A percentile compares a stretch with the other conserved stretches of the same genome.
phyloP scores from a whole-genome alignment of 768 basidiomycete genomes.

The Pulveroboletus sp. region DNA sequence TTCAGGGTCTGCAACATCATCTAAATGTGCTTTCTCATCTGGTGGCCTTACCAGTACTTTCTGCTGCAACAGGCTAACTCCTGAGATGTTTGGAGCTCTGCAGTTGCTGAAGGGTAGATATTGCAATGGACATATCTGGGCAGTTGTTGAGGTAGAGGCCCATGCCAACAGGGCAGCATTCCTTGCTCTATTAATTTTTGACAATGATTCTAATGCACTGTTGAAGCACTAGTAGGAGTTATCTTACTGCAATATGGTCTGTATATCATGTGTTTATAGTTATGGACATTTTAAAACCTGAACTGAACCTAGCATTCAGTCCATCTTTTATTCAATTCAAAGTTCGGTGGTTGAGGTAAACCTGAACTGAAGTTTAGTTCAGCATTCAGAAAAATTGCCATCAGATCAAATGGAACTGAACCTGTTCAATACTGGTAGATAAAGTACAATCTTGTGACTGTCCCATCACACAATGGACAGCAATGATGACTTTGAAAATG shows the following conservation, averaged over 20 bases:
- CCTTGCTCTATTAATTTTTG: background rate
- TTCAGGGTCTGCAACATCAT: constrained; percentile 24
- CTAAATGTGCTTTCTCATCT: constrained; percentile 29
- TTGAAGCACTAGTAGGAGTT: background rate
- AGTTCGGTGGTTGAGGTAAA: constrained; percentile 5
- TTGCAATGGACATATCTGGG: constrained; percentile 25
- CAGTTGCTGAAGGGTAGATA: constrained; percentile 32
- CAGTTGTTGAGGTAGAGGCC: constrained; percentile 11
- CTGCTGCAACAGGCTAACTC: constrained; percentile 15
- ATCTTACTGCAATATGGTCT: background rate
- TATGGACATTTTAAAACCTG: background rate
- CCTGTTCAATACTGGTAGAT: too few species aligned
- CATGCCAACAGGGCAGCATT: background rate
- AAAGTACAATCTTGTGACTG: too few species aligned
- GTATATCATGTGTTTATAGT: background rate
- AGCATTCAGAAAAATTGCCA: too few species aligned
- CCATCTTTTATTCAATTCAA: constrained; percentile 10
- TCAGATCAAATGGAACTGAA: too few species aligned
- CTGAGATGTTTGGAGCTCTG: constrained; percentile 24
- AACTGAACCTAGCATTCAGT: background rate
- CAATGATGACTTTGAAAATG: too few species aligned
- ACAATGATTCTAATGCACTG: background rate
- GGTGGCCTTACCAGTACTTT: constrained; percentile 24
- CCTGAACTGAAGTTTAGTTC: background rate
- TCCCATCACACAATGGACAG: too few species aligned